These are phyloP conservation scores for Phoma sp. DNA, from an alignment of 2,329 filamentous ascomycete species.

Conservation along the genomic window DNA sequence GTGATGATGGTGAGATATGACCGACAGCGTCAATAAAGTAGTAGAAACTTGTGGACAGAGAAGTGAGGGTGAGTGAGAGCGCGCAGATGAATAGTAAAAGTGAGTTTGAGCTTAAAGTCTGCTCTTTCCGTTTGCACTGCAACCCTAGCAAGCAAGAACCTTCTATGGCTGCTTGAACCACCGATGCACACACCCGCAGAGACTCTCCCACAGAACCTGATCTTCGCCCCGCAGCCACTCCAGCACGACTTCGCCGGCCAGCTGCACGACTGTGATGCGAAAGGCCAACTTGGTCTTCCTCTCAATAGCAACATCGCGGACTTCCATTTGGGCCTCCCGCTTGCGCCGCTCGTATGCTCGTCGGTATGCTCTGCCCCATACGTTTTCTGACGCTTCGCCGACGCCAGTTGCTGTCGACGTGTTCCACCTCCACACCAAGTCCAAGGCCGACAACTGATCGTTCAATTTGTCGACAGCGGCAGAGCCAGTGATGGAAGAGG, in stretches of 20 bases:
- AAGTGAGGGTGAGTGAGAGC: no score
- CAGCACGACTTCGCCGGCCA: conserved; percentile 53
- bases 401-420: conserved; percentile 61
- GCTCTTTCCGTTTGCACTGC: neutral
- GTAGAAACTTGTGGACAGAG: no score
- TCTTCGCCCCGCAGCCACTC: conserved; percentile 82
- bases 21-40: no score
- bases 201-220: conserved; percentile 80
- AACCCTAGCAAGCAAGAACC: neutral
- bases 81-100: neutral
- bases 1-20: no score
- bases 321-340: conserved; percentile 26
- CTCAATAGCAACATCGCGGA: conserved; percentile 14
- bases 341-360: conserved; percentile 59
- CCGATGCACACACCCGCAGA: conserved; percentile 70
- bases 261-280: conserved; percentile 45
- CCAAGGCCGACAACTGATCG: conserved; percentile 61
- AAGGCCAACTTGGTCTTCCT: conserved; percentile 31
- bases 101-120: neutral
- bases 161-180: conserved; percentile 10
- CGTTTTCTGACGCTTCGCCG: conserved; percentile 72
- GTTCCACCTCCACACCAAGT: conserved; percentile 73
- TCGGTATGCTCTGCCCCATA: conserved; percentile 80
- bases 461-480: conserved; percentile 51
- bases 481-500: conserved; percentile 36